phyloP scores from a whole-genome alignment of 177 flowering plant genomes.

The Vitis hybrid region DNA sequence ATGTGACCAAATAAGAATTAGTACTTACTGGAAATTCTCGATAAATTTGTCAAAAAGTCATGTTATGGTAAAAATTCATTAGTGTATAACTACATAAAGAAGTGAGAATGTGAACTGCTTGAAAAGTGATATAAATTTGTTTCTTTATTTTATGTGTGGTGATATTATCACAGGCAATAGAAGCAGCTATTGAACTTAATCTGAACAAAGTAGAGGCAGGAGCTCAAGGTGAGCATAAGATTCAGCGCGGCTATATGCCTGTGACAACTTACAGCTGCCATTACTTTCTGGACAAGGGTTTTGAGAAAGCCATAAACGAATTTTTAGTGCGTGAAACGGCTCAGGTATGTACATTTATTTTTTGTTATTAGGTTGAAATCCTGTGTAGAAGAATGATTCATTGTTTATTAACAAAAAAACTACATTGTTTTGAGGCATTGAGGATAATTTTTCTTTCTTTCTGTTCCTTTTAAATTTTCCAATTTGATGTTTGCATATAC shows the following conservation, averaged over 20 bases:
- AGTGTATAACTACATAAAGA: background rate
- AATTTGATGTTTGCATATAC: background rate
- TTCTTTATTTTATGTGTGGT: background rate
- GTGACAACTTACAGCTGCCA: slow-evolving; percentile 89
- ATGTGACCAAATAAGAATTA: too few species aligned
- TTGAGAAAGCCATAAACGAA: slow-evolving; percentile 56
- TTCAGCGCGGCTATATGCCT: slow-evolving; percentile 89
- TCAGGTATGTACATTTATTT: slow-evolving; percentile 49
- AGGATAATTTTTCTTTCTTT: background rate
- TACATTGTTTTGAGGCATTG: background rate
- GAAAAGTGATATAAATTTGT: background rate
- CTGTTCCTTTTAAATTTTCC: background rate
- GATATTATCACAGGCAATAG: slow-evolving; percentile 65
- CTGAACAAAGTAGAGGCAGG: slow-evolving; percentile 87
- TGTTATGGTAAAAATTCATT: too few species aligned
- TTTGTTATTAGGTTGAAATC: too few species aligned
- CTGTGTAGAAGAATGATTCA: background rate
- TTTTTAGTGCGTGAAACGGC: slow-evolving; percentile 69
- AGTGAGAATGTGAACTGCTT: background rate
- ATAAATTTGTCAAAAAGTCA: too few species aligned
- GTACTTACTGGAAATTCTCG: too few species aligned
- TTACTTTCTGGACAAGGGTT: slow-evolving; percentile 66
- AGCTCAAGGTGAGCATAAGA: slow-evolving; percentile 98
- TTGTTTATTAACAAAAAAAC: background rate
- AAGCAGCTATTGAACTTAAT: slow-evolving; percentile 91